Evolutionary conservation across 768 basidiomycete genomes (phyloP), one percentile per base, ranked within the genome.

Genomic region (Pisolithus orientalis): DNA sequence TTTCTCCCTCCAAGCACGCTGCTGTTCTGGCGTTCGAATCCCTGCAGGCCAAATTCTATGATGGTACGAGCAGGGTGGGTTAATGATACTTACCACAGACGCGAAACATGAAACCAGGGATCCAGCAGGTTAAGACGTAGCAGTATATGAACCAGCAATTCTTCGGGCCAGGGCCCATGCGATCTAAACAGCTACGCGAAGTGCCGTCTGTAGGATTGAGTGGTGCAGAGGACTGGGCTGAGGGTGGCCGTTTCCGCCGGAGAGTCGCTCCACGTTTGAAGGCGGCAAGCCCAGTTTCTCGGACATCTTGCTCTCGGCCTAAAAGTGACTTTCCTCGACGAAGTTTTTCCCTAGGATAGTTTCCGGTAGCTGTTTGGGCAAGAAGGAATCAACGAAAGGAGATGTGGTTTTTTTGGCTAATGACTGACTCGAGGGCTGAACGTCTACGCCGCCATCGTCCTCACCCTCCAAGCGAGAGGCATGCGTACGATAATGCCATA

Each of bases 1-100:
- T 75, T 99, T 99, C 72, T 99, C 96, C 57, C 96, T 79, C 94
- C 94, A 99, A 40, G 96, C 96, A 46, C 93, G 83, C 67, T 96
- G 94, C 59, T 87, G 88, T 57, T 99, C 96, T 0, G 91, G 87
- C 28, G 86, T 94, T 50, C 80, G 79, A 58, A 96, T 87, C 50
- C 94, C 92, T 94, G 54, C 28, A 48, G 24, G 32, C 46, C 10
- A 45, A 45, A 37, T 51, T 42, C 11, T 14, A 39, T 63, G 31
- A 70, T 53, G 21, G 29, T 45, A 6, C 9, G 13, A 32, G 25
- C 34, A 40, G 37, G 27, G 39, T 29, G 2, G 34, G 27, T 8
- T 38, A 44, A 50, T 11, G 46, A 42, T 39, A 79, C 87, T 54
- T 63, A 92, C 92, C 93, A 61, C 89, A 94, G 29, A 82, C 72